Conservation (phyloP, 768 basidiomycete species). For the Hydnum rufescens region DNA sequence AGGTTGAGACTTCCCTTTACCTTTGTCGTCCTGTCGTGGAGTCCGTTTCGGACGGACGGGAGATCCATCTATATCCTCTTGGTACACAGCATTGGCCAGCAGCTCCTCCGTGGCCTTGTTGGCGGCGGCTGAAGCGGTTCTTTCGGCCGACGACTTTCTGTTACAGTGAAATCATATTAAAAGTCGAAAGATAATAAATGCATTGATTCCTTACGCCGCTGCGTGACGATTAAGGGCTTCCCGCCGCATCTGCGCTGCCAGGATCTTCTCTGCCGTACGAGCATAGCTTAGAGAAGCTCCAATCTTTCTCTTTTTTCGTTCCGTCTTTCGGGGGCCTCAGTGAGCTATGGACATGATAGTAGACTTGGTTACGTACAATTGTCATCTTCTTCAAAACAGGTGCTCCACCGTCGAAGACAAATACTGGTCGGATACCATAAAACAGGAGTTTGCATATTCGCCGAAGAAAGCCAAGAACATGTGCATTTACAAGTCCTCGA, state of each 20-base stretch:
- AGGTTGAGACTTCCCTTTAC: neutral
- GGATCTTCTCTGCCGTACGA: slow-evolving; percentile 74
- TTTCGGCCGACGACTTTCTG: neutral
- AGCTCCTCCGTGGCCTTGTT: neutral
- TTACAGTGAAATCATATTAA: neutral
- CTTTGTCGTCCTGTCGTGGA: neutral
- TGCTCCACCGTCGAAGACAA: slow-evolving; percentile 96
- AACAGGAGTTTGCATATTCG: slow-evolving; percentile 88
- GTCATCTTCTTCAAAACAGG: slow-evolving; percentile 77
- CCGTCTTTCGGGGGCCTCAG: slow-evolving; percentile 31
- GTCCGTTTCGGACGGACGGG: slow-evolving; percentile 22
- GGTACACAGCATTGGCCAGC: slow-evolving; percentile 52
- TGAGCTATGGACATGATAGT: slow-evolving; percentile 6
- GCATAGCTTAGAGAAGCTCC: slow-evolving; percentile 76
- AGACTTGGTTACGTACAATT: slow-evolving; percentile 34
- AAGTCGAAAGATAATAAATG: neutral
- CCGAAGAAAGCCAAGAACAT: slow-evolving; percentile 76
- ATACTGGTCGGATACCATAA: slow-evolving; percentile 95
- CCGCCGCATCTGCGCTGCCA: slow-evolving; percentile 82
- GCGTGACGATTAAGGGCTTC: slow-evolving; percentile 50
- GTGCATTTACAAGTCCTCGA: slow-evolving; percentile 73
- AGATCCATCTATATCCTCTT: slow-evolving; percentile 66
- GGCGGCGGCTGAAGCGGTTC: neutral
- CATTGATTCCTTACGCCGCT: slow-evolving; percentile 4
- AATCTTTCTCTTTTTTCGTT: slow-evolving; percentile 75